Base-by-base conservation (phyloP, 495 filamentous ascomycete genomes). In the Penicillium bovifimosum region DNA sequence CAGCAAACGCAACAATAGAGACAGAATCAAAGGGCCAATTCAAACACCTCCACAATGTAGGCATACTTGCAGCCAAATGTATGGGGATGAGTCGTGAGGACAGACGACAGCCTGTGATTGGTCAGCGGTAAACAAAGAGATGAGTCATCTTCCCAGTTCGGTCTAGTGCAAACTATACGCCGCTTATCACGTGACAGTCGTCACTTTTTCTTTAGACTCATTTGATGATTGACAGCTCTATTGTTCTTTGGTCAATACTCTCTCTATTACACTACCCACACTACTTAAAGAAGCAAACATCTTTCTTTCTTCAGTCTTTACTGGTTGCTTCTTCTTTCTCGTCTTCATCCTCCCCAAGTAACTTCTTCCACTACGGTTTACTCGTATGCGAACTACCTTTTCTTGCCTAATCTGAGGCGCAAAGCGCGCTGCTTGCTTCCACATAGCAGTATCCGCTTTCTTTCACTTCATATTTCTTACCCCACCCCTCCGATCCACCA, bases 31-130 rank as follows among this genome's bases (percentile, higher is more conserved):
- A n/a, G 65, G 60, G 62, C 62, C 60, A 55, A 59, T 52, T 53
- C 32, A 47, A 50, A 31, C n/a, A 13, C 48, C 40, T 41, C 29
- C 48, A 24, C 20, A 29, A 41, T 24, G 31, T 13, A 32, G 32
- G 27, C 43, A 53, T 59, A 51, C 50, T 47, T 59, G 47, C 59
- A 48, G 40, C 38, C 17, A 52, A 29, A 56, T 60, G 60, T 56
- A 62, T 62, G 51, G 48, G 52, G 58, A 68, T 63, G 62, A 59
- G 60, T 32, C 45, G 50, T 55, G 47, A 61, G 68, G 71, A 69
- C 70, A 71, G 63, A 69, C 47, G 57, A 66, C 72, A 72, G 42
- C 5, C 51, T 53, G 38, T 69, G 58, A 73, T 75, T 75, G 68
- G 72, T 41, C 39, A 28, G 9, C 13, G 1, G 0, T 9, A 2